phyloP scores from a whole-genome alignment of 495 filamentous ascomycete species.

The Lasiosphaeriaceae sp. region DNA sequence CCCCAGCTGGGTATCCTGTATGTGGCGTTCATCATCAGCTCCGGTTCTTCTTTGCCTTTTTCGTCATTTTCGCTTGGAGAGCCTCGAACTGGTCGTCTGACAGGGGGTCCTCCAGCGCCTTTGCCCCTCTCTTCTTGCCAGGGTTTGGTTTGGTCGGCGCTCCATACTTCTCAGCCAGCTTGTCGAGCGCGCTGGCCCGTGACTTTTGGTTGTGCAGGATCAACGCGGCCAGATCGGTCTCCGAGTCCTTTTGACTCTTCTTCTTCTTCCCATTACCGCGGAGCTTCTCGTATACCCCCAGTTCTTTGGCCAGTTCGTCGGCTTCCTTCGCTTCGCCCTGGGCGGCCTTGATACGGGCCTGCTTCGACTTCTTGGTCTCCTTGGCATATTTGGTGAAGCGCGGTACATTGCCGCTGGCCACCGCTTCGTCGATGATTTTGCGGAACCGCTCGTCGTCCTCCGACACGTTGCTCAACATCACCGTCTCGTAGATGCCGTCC shows the following conservation, averaged over 20 bases:
- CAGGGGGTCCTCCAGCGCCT: conserved; percentile 49
- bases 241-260: conserved; percentile 40
- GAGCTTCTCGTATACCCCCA: conserved; percentile 61
- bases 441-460: conserved; percentile 87
- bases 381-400: conserved; percentile 63
- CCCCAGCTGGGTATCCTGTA: too few species aligned
- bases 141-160: conserved; percentile 37
- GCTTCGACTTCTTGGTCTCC: conserved; percentile 62
- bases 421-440: conserved; percentile 74
- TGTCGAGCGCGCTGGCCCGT: conserved; percentile 53
- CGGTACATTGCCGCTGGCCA: conserved; percentile 61
- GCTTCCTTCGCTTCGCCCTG: conserved; percentile 68
- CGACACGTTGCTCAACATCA: conserved; percentile 80
- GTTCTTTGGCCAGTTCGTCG: conserved; percentile 63
- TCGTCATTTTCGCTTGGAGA: conserved; percentile 30
- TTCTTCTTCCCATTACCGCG: conserved; percentile 33
- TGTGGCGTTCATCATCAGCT: too few species aligned
- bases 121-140: conserved; percentile 45
- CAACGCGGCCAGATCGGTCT: conserved; percentile 38
- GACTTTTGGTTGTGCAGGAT: conserved; percentile 38
- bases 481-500: conserved; percentile 67
- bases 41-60: conserved; percentile 34
- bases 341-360: conserved; percentile 60
- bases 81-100: conserved; percentile 66
- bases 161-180: conserved; percentile 71